A percentile compares a stretch with the other conserved stretches of the same genome.
phyloP scores from a whole-genome alignment of 257 asterid genomes.

The Capsicum pubescens region DNA sequence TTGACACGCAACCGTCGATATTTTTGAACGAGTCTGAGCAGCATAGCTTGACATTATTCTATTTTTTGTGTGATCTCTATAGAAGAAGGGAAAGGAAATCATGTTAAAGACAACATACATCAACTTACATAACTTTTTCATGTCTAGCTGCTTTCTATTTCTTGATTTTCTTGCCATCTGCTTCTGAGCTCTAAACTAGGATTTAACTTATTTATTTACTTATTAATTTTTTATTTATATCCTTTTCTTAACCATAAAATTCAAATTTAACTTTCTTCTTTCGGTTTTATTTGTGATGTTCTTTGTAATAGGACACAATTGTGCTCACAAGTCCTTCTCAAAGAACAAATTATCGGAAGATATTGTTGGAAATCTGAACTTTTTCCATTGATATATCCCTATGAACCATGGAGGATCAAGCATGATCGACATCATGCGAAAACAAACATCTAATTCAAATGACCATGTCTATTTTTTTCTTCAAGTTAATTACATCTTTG shows the following conservation, averaged over 20 bases:
- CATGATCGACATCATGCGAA: conserved; percentile 98
- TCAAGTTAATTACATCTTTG: conserved; percentile 21
- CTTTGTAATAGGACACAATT: conserved; percentile 98
- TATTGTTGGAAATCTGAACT: conserved; percentile 90
- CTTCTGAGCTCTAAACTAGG: conserved; percentile 9
- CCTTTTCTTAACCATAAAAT: conserved; percentile 1
- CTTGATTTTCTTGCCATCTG: background rate
- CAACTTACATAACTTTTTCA: background rate
- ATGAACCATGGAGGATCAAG: conserved; percentile 97
- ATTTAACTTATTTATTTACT: background rate
- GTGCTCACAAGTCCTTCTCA: conserved; percentile 97
- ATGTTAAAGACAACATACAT: conserved; percentile 1
- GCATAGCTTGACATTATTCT: too few relatives aligned
- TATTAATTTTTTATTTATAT: background rate
- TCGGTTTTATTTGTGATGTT: conserved; percentile 59
- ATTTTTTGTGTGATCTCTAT: background rate
- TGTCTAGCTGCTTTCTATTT: background rate
- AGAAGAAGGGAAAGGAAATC: background rate
- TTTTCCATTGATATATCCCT: conserved; percentile 94
- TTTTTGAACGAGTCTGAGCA: too few relatives aligned
- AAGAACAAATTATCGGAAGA: conserved; percentile 94
- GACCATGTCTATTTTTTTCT: background rate
- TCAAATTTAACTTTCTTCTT: conserved; percentile 28
- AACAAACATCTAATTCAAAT: conserved; percentile 79
- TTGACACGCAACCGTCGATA: too few relatives aligned